Evolutionary conservation across 2,329 filamentous ascomycete species (phyloP), one percentile per base, ranked within the genome.

Genomic region (Cordyceps cicadae): DNA sequence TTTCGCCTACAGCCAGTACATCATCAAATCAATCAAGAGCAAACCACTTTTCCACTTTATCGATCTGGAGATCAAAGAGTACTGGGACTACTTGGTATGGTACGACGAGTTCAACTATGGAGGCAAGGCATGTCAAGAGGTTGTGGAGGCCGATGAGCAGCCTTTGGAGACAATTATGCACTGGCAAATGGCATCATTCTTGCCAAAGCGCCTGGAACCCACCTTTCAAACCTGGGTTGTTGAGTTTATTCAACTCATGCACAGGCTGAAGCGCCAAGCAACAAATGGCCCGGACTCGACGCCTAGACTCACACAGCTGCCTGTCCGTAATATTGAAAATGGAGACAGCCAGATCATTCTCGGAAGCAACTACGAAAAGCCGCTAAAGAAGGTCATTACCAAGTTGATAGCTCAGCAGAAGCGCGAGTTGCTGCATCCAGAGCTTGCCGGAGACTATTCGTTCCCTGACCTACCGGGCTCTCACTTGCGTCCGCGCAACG

Each of bases 101-200:
- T 97, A 97, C 67, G 94, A 99, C 67, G 91, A 97, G 74, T 97
- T 93, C 80, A 99, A 99, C 77, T 97, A 97, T 69, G 95, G 94
- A 60, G 94, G 94, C 63, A 95, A 95, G 69, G 94, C 90, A 4
- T 96, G 91, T 66, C 85, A 87, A 54, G 85, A 94, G 68, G 89
- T 97, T 3, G 81, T 88, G 8, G 90, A 93, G 67, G 74, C 75
- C 5, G 79, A 83, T 5, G 85, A 88, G 50, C 92, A 97, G 70
- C 81, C 84, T 3, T 81, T 97, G 15, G 89, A 97, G 67, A 94
- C 89, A 12, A 86, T 99, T 68, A 97, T 99, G 92, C 90, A 96
- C 74, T 99, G 95, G 95, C 94, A 99, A 72, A 88, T 99, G 70
- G 88, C 87, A 51, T 92, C 90, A 1, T 97, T 97, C 72, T 76